Percentiles rank a stretch among this genome's conserved stretches.
Evolutionary conservation across 371 early-diverging fungal species (phyloP).

Genomic region (Syncephalis plumigaleata): DNA sequence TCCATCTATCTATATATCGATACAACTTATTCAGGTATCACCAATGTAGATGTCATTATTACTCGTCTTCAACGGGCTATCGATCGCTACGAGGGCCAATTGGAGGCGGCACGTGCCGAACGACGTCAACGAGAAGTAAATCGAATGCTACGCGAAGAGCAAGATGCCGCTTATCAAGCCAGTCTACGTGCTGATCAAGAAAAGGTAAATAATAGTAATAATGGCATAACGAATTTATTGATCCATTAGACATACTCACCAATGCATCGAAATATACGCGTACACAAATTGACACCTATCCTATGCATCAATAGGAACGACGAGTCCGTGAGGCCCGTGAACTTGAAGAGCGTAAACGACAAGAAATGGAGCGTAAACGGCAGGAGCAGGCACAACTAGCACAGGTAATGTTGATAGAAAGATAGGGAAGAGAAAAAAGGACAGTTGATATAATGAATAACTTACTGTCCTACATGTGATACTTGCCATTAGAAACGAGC

Average conservation of each 20-base stretch:
- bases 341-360: constrained; percentile 19
- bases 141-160: constrained; percentile 63
- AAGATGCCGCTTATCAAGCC: constrained; percentile 75
- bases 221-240: too few species aligned
- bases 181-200: constrained; percentile 74
- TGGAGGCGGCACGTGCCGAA: constrained; percentile 42
- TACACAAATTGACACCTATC: neutral
- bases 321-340: constrained; percentile 37
- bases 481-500: neutral
- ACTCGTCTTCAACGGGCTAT: constrained; percentile 27
- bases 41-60: constrained; percentile 33
- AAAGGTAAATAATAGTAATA: constrained; percentile 29
- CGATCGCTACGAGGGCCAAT: constrained; percentile 35
- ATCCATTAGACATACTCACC: too few species aligned
- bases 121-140: constrained; percentile 52
- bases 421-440: constrained; percentile 10
- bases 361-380: constrained; percentile 17
- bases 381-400: constrained; percentile 18
- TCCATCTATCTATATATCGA: neutral
- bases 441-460: neutral
- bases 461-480: neutral
- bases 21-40: constrained; percentile 7
- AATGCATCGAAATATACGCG: neutral
- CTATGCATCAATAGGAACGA: too few species aligned
- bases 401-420: constrained; percentile 24